Base-by-base conservation (phyloP, 352 stramenopile species). In the Globisporangium paroecandrum region DNA sequence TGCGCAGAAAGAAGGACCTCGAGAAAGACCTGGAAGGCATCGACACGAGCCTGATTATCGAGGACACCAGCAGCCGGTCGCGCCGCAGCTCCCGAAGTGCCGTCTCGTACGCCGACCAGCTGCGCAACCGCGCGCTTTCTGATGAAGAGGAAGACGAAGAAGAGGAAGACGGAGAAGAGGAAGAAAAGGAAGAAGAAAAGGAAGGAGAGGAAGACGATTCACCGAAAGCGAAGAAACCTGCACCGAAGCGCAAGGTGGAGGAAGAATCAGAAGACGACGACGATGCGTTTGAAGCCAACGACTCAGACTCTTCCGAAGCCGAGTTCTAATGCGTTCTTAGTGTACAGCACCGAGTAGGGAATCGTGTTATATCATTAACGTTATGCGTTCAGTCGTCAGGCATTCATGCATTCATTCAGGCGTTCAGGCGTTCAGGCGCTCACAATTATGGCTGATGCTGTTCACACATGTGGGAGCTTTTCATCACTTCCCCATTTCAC, bases 11-110 rank as follows among this genome's bases (percentile, higher is more conserved):
- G 69, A 75, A 77, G 10, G 80, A 79, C 6, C 75, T 89, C 29
- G 84, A 87, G 24, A 82, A 83, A 51, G 88, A 95, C 51, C 65
- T 94, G 34, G 88, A 95, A 56, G 88, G 87, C 13, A 95, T 95
- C 10, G 88, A 95, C 68, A 88, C 85, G 1, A 91, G 76, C 25
- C 66, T 91, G 15, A 95, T 95, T 68, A 90, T 95, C 63, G 66
- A 29, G 62, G 65, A 18, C 70, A 74, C 57, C 41, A 77, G 20
- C n/a, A 55, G 34, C n/a, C 60, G 61, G 1, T 47, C 60, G 41
- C 60, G 66, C 6, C 66, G 66, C 18, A 55, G 53, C 8, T 46
- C 57, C 0, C 64, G 56, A 4, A 36, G 54, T 34, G 18, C 24
- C 3, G 46, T 65, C 12, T 69, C 64, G 27, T 69, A 69, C 29